These are phyloP conservation scores for Candida wancherniae DNA, from an alignment of 805 yeast genomes.

Conservation along the genomic window DNA sequence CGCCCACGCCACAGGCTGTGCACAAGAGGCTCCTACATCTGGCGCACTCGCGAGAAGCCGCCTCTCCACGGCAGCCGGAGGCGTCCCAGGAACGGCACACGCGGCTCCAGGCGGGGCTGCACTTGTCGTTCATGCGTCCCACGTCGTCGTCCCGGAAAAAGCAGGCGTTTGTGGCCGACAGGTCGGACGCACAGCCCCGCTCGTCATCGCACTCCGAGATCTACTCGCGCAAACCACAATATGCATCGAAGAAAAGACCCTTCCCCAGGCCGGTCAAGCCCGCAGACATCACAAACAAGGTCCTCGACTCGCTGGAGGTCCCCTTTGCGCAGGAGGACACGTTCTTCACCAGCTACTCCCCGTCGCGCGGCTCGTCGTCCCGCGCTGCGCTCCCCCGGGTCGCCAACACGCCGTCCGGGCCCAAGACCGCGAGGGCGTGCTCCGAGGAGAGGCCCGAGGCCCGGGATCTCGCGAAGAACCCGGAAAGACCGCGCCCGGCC, in stretches of 20 bases:
- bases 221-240: slow-evolving; percentile 8
- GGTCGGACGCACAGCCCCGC: slow-evolving; percentile 6
- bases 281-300: too few relatives aligned
- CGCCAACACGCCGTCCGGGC: too few relatives aligned
- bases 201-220: slow-evolving; percentile 13
- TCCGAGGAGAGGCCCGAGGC: too few relatives aligned
- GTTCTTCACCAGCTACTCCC: slow-evolving; percentile 8
- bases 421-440: too few relatives aligned
- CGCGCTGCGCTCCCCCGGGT: too few relatives aligned
- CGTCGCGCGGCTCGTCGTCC: too few relatives aligned
- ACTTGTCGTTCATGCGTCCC: slow-evolving; percentile 37
- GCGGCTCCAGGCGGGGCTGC: slow-evolving; percentile 12
- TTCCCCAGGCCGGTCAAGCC: slow-evolving; percentile 3
- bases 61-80: slow-evolving; percentile 1
- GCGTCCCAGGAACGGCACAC: slow-evolving; percentile 7
- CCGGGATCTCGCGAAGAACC: too few relatives aligned
- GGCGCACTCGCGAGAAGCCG: slow-evolving; percentile 3
- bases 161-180: slow-evolving; percentile 12
- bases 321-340: slow-evolving; percentile 9
- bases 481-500: slow-evolving; percentile 1
- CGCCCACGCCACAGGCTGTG: slow-evolving; percentile 1
- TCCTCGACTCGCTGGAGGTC: neutral
- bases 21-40: slow-evolving; percentile 13
- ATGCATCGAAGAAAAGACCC: slow-evolving; percentile 11
- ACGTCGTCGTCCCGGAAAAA: slow-evolving; percentile 36